Base-by-base conservation (phyloP, 2,329 filamentous ascomycete species). In the Colletotrichum siamense region DNA sequence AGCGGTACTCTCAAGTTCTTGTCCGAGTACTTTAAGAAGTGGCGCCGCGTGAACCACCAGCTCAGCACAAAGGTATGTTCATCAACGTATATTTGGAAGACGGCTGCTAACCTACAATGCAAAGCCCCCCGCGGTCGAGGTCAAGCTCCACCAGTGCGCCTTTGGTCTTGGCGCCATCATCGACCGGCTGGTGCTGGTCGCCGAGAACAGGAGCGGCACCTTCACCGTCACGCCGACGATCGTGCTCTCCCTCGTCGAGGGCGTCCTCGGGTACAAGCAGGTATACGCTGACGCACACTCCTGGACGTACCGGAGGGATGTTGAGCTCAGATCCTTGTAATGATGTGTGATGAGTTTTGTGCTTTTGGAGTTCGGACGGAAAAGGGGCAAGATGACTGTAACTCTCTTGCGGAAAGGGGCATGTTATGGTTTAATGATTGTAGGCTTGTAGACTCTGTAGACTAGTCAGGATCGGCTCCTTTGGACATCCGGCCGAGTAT, bases 241-340 rank as follows among this genome's bases (percentile, higher is more conserved):
- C 36, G 79, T 90, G 13, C 79, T 90, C 24, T 83, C 85, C 0
- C 80, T 91, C 9, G 82, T 90, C 1, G 88, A 91, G 72, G 85
- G 85, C 6, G 83, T 88, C 2, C 80, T 91, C 71, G 88, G 88
- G 0, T 90, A 90, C 76, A 79, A 83, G 69, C 79, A 77, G 22
- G 78, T 87, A 5, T 72, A 70, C 32, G 70, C 66, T 13, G 70
- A 78, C 34, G 77, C 74, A 6, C 71, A 72, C 15, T 68, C 77
- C n/a, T 78, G 77, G 77, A 77, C 65, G n/a, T 77, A 75, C 39
- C 74, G 77, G 22, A 72, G 77, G n/a, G 77, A 78, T 30, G 44
- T 59, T 12, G 75, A 75, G 68, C 52, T 78, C 44, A 77, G 44
- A 36, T 34, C 70, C 16, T 15, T 55, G 65, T 68, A 18, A 57